A percentile compares a stretch with the other conserved stretches of the same genome.
These are phyloP conservation scores for Inonotus obliquus DNA, from an alignment of 1,284 basidiomycete genomes.

Conservation along the genomic window DNA sequence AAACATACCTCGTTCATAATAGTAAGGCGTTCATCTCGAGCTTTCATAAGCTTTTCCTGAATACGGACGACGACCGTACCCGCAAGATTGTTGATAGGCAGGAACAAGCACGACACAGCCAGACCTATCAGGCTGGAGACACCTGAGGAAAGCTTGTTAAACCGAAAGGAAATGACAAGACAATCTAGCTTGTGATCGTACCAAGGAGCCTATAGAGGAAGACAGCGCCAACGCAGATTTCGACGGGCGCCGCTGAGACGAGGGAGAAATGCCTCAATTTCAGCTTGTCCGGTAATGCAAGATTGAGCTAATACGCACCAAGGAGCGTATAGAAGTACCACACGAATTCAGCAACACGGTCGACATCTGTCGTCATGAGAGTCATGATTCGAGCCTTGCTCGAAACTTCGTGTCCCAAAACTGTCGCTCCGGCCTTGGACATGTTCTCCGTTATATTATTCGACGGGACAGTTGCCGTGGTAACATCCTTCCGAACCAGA, in stretches of 20 bases:
- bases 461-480: constrained; percentile 41
- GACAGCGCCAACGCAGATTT: constrained; percentile 74
- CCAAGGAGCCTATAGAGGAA: constrained; percentile 83
- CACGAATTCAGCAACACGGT: constrained; percentile 80
- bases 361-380: constrained; percentile 85
- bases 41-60: constrained; percentile 89
- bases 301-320: constrained; percentile 39
- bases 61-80: constrained; percentile 78
- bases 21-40: constrained; percentile 83
- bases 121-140: constrained; percentile 79
- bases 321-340: constrained; percentile 73
- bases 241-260: constrained; percentile 73
- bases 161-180: neutral
- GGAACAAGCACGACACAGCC: constrained; percentile 75
- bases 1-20: constrained; percentile 82
- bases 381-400: constrained; percentile 91
- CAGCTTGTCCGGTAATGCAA: constrained; percentile 6
- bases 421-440: constrained; percentile 30
- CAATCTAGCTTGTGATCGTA: constrained; percentile 24
- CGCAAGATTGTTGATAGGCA: constrained; percentile 85
- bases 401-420: constrained; percentile 74
- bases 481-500: constrained; percentile 82
- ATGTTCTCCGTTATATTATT: constrained; percentile 26
- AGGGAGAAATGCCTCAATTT: neutral
- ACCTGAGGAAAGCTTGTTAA: constrained; percentile 28